Base-by-base conservation (phyloP, 2,329 filamentous ascomycete genomes). In the Pezicula carpinea region DNA sequence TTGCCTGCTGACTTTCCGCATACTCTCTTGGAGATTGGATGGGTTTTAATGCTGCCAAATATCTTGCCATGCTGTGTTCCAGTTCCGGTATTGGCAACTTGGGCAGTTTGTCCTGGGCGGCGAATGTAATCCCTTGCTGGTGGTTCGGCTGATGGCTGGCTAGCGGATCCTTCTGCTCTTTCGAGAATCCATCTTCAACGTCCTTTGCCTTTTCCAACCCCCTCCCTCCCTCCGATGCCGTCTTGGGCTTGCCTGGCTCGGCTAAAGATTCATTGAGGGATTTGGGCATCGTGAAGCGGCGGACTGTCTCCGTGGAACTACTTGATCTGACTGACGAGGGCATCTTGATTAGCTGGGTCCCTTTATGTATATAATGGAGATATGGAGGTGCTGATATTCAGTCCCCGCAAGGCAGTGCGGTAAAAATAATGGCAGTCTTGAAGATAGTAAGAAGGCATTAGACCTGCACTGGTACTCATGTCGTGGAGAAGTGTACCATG, bases 351-450 rank as follows among this genome's bases (percentile, higher is more conserved):
- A 79, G 75, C 60, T 67, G 59, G 61, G 52, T 59, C 57, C 54
- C 46, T 58, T 69, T 54, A 89, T 69, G 76, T 78, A 73, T 89
- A 89, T 46, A 89, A 73, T 58, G 86, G 83, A 56, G 85, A 89
- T 67, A 95, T 80, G 62, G 73, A 79, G 59, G 87, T 95, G 70
- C 82, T 79, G 60, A 95, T 83, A 64, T 87, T 92, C 59, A 95
- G 74, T 64, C 90, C 84, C 75, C 88, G 88, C 71, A 95, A 73
- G 64, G 88, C 87, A 68, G 85, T 95, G 75, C 88, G 88, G 74
- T 88, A 93, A 72, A 95, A 95, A 72, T 95, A 95, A 67, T 95
- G 89, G 63, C 87, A 95, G 69, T 95, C 87, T 76, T 93, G 85
- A 48, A 88, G 74, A 69, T 75, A 95, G 68, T 89, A 92, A 60